A percentile compares a stretch with the other conserved stretches of the same genome.
Evolutionary conservation across 257 asterid genomes (phyloP).

Genomic region (Vinca minor): DNA sequence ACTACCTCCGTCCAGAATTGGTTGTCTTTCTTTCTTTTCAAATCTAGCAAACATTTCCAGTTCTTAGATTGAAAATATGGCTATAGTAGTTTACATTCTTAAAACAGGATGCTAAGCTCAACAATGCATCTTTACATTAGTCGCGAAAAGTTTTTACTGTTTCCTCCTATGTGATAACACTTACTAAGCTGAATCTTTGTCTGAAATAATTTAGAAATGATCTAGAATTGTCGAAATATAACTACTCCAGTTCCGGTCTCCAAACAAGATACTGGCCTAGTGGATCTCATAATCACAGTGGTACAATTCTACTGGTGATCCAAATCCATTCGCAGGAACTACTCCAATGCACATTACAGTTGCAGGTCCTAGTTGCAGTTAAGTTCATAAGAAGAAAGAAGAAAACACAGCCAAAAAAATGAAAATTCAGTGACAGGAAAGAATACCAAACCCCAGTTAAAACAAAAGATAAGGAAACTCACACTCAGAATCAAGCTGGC

Average conservation of each 20-base stretch:
- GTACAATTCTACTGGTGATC: background rate
- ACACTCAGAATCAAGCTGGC: conserved; percentile 85
- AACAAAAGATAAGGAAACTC: conserved; percentile 28
- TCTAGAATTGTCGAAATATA: background rate
- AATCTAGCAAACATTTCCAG: background rate
- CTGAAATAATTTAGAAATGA: background rate
- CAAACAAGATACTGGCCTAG: background rate
- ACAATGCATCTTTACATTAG: background rate
- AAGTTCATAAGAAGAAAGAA: too few relatives aligned
- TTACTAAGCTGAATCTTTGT: background rate
- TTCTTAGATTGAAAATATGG: background rate
- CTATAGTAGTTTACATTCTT: background rate
- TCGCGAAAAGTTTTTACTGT: background rate
- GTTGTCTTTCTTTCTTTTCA: background rate
- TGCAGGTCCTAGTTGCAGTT: too few relatives aligned
- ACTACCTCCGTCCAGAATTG: background rate
- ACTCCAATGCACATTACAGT: background rate
- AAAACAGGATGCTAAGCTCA: background rate
- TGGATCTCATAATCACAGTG: background rate
- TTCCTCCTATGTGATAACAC: background rate
- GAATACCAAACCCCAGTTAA: background rate
- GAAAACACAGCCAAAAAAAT: background rate
- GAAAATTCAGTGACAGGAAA: background rate
- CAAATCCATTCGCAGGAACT: background rate
- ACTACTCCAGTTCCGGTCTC: background rate